These are phyloP conservation scores for Silene noctiflora DNA, from an alignment of 179 eudicot species.

Conservation along the genomic window DNA sequence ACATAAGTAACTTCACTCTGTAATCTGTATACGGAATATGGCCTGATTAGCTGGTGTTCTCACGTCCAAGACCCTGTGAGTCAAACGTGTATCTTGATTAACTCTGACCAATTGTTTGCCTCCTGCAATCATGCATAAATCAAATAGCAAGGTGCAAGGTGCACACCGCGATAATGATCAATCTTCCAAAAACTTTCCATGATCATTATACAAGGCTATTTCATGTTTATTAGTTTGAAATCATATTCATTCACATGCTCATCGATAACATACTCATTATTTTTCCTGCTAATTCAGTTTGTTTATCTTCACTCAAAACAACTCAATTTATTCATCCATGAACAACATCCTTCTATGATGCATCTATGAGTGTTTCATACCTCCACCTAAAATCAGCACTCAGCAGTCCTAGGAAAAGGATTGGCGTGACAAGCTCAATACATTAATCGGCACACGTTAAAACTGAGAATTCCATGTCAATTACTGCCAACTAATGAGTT, in stretches of 20 bases:
- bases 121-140: slow-evolving; percentile 42
- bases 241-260: no score
- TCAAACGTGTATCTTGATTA: slow-evolving; percentile 86
- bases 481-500: background rate
- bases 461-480: background rate
- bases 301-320: background rate
- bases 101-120: slow-evolving; percentile 81
- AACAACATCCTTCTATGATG: background rate
- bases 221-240: no score
- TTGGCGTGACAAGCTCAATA: no score
- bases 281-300: background rate
- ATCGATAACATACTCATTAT: background rate
- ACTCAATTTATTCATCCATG: background rate
- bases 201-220: background rate
- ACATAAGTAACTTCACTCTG: slow-evolving; percentile 67
- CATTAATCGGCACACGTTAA: background rate
- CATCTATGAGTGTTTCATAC: background rate
- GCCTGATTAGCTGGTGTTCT: slow-evolving; percentile 88
- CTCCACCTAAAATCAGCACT: background rate
- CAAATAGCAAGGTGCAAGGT: background rate
- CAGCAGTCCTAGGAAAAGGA: background rate
- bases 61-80: slow-evolving; percentile 69
- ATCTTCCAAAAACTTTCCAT: background rate
- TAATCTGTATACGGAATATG: slow-evolving; percentile 64
- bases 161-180: background rate